Base-by-base conservation (phyloP, 768 basidiomycete genomes). In the Candolleomyces efflorescens region DNA sequence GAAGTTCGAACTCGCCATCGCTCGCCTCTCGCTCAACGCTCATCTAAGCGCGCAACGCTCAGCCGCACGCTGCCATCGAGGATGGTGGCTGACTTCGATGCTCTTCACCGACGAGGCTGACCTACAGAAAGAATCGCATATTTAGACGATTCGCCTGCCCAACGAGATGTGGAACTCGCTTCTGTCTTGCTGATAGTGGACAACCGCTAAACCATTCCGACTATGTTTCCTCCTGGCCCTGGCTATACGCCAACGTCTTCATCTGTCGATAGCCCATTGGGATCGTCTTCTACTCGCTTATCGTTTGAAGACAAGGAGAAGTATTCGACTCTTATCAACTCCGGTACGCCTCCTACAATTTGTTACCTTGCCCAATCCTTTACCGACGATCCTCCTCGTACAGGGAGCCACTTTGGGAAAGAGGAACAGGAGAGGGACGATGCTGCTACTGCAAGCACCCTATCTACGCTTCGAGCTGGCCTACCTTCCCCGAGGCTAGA, bases 231-330 rank as follows among this genome's bases (percentile, higher is more conserved):
- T 24, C 46, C 46, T 22, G 46, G 46, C 13, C 46, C 46, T 22
- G 46, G 46, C 13, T 13, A 18, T 20, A 6, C 46, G 46, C 20
- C 46, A 20, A 22, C 23, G 13, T 24, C 32, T 20, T 38, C 51
- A 18, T 18, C 51, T 24, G 9, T 5, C 10, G 32, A 39, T 24
- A 48, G 41, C 23, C 46, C 17, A 5, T 47, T 24, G 20, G 20
- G 23, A 26, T 32, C 23, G 27, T 11, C 23, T 32, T 18, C 24
- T 26, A 24, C 27, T 26, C 49, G 5, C 49, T 51, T 48, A 20
- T 50, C 49, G 24, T 53, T 20, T 15, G 51, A 53, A n/a, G 51
- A 53, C 32, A 53, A 53, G 22, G 51, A 53, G 37, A n/a, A 24
- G 51, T 38, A 53, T 23, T 37, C 32, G 10, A 53, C 51, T 39